Percentiles rank a stretch among this genome's conserved stretches.
phyloP scores from a whole-genome alignment of 176 grass and related monocot genomes.

The Eremochloa ophiuroides region DNA sequence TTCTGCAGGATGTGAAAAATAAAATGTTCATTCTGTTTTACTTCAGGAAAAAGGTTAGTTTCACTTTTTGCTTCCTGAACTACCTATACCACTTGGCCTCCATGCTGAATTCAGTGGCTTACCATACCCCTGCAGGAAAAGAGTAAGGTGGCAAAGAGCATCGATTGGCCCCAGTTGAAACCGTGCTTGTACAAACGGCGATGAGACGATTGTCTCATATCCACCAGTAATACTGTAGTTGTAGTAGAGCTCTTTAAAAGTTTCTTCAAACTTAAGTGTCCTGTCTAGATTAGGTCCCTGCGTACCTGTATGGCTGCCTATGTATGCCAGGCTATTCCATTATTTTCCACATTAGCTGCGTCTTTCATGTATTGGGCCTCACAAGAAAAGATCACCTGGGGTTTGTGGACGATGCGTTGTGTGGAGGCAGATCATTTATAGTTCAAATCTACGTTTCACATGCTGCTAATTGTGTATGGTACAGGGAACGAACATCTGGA shows the following conservation, averaged over 20 bases:
- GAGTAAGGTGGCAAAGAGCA: conserved; percentile 38
- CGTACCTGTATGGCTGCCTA: not conserved
- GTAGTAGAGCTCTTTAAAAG: not conserved
- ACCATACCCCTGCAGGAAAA: conserved; percentile 55
- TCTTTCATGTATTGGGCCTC: not conserved
- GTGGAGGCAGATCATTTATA: not conserved
- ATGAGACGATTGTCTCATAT: conserved; percentile 23
- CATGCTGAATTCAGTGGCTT: not conserved
- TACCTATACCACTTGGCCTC: not conserved
- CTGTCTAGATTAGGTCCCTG: not conserved
- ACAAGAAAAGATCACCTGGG: not conserved
- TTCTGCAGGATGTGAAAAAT: conserved; percentile 77
- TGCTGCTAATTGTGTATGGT: not conserved
- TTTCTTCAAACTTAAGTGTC: not conserved
- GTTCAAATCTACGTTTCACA: not conserved
- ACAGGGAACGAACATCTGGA: not conserved
- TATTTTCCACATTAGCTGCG: not conserved
- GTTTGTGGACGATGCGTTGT: not conserved
- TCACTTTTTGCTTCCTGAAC: not conserved
- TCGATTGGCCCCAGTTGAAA: conserved; percentile 86
- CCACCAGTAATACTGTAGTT: not conserved
- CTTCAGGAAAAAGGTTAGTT: conserved; percentile 79
- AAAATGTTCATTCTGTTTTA: conserved; percentile 97
- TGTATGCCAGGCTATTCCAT: not conserved
- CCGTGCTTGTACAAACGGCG: conserved; percentile 88